Evolutionary conservation across 345 rosid genomes (phyloP), one percentile per base, ranked within the genome.

Genomic region (Aegle marmelos): DNA sequence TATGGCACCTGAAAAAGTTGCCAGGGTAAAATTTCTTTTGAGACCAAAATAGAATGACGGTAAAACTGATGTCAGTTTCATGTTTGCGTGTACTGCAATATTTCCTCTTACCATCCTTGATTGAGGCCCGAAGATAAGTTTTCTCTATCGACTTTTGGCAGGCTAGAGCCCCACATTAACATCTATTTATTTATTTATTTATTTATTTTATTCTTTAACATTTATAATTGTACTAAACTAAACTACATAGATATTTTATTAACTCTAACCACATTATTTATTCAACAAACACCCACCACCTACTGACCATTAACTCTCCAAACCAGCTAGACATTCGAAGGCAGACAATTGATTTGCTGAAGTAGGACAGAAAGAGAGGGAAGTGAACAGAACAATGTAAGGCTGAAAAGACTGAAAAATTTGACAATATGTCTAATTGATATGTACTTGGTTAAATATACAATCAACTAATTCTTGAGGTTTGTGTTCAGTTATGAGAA

Each of bases 391-490:
- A 22, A 16, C 25, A 53, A 59, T 34, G 41, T 60, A 45, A 30
- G 22, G 39, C 62, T 39, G 56, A 31, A 71, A 53, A 69, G 61
- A 31, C 65, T 61, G 61, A 70, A 28, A 24, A 14, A 19, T 31
- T 37, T 48, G 37, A 41, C 2, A 68, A 68, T 13, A 28, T 8
- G 5, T 62, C 22, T 25, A 6, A 73, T 63, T 27, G 34, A 36
- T 67, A 17, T 61, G 57, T 22, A 74, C 45, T 22, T 76, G 66
- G 58, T 68, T 72, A 9, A 82, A 60, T 79, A 33, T 76, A 81
- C 78, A 78, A 36, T 62, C 69, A 33, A 69, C 64, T 45, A 33
- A 13, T 9, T 50, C 30, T 54, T 24, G 21, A 36, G 22, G 21
- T 62, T 59, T 59, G 13, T 9, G 48, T 30, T 41, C 30, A 25